Evolutionary conservation across 352 stramenopile species (phyloP).

Genomic region (Phytophthora capsici): DNA sequence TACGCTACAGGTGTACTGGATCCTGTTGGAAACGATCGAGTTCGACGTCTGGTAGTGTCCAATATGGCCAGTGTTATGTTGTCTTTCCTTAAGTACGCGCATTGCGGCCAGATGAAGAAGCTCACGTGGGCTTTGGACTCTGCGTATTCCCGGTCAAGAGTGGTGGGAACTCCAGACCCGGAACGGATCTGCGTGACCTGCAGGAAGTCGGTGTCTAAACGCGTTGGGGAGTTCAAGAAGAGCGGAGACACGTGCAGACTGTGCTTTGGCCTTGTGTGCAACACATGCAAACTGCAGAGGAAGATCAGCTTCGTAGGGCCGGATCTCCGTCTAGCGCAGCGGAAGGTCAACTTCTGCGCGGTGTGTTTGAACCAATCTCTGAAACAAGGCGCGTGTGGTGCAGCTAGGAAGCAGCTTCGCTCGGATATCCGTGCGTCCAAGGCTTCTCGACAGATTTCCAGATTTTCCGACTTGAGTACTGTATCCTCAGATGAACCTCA

Average conservation of each 20-base stretch:
- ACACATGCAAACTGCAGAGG: slow-evolving; percentile 23
- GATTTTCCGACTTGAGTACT: slow-evolving; percentile 26
- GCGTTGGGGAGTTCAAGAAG: slow-evolving; percentile 22
- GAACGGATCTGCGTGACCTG: slow-evolving; percentile 31
- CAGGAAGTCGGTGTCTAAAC: slow-evolving; percentile 11
- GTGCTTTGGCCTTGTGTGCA: slow-evolving; percentile 28
- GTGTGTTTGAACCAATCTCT: slow-evolving; percentile 28
- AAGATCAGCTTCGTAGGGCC: slow-evolving; percentile 31
- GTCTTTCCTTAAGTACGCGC: slow-evolving; percentile 28
- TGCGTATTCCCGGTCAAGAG: slow-evolving; percentile 22
- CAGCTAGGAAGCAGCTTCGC: slow-evolving; percentile 16
- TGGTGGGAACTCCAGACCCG: slow-evolving; percentile 18
- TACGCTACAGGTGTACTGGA: slow-evolving; percentile 45
- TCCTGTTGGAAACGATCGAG: slow-evolving; percentile 20
- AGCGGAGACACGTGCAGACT: slow-evolving; percentile 17
- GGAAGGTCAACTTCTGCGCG: slow-evolving; percentile 37
- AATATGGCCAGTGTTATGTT: slow-evolving; percentile 26
- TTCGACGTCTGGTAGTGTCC: slow-evolving; percentile 23
- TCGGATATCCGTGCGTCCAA: slow-evolving; percentile 13
- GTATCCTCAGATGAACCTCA: slow-evolving; percentile 6
- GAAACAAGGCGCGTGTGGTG: slow-evolving; percentile 5
- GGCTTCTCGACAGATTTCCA: slow-evolving; percentile 6
- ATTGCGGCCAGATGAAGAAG: slow-evolving; percentile 43
- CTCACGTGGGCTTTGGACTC: slow-evolving; percentile 28
- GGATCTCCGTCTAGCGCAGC: slow-evolving; percentile 19